Conservation (phyloP, 1,284 basidiomycete species). For the Cryptococcus floricola region DNA sequence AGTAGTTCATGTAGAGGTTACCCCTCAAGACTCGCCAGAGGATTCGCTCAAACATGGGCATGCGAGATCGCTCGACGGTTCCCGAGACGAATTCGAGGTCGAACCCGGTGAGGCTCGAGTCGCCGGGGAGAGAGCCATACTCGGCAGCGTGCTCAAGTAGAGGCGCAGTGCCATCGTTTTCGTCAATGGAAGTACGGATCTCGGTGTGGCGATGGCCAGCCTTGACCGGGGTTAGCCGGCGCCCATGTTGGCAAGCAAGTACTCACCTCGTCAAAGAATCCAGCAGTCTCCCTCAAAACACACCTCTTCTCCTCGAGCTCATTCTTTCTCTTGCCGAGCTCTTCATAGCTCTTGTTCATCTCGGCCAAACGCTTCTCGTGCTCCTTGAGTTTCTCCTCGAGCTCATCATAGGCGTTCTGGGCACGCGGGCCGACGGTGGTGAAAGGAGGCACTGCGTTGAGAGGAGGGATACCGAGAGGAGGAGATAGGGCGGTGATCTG, state of each 20-base stretch:
- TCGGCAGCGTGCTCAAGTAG: slow-evolving; percentile 85
- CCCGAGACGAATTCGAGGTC: slow-evolving; percentile 97
- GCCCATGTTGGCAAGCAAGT: neutral
- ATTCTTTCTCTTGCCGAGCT: slow-evolving; percentile 76
- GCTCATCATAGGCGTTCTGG: slow-evolving; percentile 89
- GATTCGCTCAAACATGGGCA: slow-evolving; percentile 94
- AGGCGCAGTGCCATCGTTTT: slow-evolving; percentile 70
- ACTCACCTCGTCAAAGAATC: slow-evolving; percentile 85
- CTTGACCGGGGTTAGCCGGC: slow-evolving; percentile 48
- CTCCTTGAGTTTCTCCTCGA: slow-evolving; percentile 81
- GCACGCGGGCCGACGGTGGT: slow-evolving; percentile 83
- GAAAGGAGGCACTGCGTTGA: slow-evolving; percentile 75
- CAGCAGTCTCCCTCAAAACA: slow-evolving; percentile 91
- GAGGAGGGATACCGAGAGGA: slow-evolving; percentile 71
- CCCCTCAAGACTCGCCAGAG: slow-evolving; percentile 97
- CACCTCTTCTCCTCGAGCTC: slow-evolving; percentile 90
- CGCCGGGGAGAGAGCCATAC: slow-evolving; percentile 51
- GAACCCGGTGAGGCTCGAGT: slow-evolving; percentile 57
- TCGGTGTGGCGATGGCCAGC: slow-evolving; percentile 75
- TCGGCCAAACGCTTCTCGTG: slow-evolving; percentile 80
- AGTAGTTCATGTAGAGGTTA: slow-evolving; percentile 99
- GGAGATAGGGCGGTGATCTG: slow-evolving; percentile 75
- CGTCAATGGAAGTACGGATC: slow-evolving; percentile 86
- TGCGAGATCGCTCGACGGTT: slow-evolving; percentile 87
- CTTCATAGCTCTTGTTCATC: slow-evolving; percentile 94